Conservation (phyloP, 805 yeast genomes). For the Vanderwaltozyma verrucispora region DNA sequence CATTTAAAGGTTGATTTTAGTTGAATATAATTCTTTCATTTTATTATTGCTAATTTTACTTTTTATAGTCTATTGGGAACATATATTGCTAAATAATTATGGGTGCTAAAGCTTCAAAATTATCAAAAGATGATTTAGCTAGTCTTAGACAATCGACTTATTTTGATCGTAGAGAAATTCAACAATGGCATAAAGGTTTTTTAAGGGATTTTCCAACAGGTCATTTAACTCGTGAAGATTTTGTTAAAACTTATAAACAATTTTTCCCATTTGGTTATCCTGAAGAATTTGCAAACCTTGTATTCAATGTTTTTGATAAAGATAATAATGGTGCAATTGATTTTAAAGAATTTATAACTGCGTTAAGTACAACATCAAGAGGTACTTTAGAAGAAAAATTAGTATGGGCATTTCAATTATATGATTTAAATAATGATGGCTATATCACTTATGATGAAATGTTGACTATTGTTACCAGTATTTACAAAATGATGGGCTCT, state of each 20-base stretch:
- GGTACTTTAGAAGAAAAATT: conserved; percentile 79
- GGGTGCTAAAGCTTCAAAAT: conserved; percentile 93
- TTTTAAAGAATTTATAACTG: conserved; percentile 85
- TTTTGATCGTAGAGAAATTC: conserved; percentile 87
- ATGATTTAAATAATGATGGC: conserved; percentile 77
- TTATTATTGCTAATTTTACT: no score
- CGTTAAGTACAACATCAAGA: conserved; percentile 75
- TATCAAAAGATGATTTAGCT: conserved; percentile 81
- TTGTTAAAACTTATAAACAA: conserved; percentile 85
- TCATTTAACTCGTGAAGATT: conserved; percentile 74
- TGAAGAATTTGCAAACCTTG: conserved; percentile 74
- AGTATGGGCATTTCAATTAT: conserved; percentile 80
- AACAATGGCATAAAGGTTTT: conserved; percentile 98
- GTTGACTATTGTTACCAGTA: conserved; percentile 67
- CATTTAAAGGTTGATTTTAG: no score
- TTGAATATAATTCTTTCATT: no score
- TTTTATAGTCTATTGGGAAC: no score
- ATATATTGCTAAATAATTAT: no score
- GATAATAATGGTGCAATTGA: conserved; percentile 75
- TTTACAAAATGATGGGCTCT: conserved; percentile 91
- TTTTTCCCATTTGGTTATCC: conserved; percentile 99
- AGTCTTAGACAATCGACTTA: conserved; percentile 77
- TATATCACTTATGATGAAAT: conserved; percentile 67
- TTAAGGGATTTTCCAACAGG: conserved; percentile 90
- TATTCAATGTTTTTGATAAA: conserved; percentile 81